Percentiles rank a stretch among this genome's conserved stretches.
Evolutionary conservation across 768 basidiomycete genomes (phyloP).

Genomic region (Tylopilus vinaceipallidus): DNA sequence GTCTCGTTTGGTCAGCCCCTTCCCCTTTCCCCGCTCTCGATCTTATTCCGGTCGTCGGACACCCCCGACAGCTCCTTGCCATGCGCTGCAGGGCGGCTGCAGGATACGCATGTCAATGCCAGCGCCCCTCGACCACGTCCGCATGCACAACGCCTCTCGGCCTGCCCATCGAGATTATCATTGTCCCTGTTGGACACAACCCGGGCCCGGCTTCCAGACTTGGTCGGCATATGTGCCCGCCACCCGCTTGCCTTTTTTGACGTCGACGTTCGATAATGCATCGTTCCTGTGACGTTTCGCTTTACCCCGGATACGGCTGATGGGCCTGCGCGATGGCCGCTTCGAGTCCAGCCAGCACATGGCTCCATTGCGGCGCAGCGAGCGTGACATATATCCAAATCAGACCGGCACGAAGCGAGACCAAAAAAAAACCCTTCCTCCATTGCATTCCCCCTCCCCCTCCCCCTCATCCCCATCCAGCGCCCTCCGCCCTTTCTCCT

Average conservation of each 20-base stretch:
- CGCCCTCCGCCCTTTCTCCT: background rate
- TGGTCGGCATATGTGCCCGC: background rate
- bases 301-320: constrained; percentile 1
- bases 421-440: background rate
- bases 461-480: constrained; percentile 2
- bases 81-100: too few relatives aligned
- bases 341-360: constrained; percentile 4
- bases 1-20: background rate
- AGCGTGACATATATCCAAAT: background rate
- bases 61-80: too few relatives aligned
- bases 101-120: constrained; percentile 2
- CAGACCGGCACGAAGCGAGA: constrained; percentile 1
- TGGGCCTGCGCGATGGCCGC: background rate
- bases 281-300: constrained; percentile 3
- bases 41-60: background rate
- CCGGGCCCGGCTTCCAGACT: too few relatives aligned
- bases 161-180: too few relatives aligned
- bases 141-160: constrained; percentile 1
- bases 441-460: background rate
- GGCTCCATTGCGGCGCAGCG: background rate
- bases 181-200: too few relatives aligned
- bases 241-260: background rate
- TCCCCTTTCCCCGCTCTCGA: background rate
- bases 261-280: constrained; percentile 1
- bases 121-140: constrained; percentile 7